These are phyloP conservation scores for Clonostachys byssicola DNA, from an alignment of 2,329 filamentous ascomycete species.

Conservation along the genomic window DNA sequence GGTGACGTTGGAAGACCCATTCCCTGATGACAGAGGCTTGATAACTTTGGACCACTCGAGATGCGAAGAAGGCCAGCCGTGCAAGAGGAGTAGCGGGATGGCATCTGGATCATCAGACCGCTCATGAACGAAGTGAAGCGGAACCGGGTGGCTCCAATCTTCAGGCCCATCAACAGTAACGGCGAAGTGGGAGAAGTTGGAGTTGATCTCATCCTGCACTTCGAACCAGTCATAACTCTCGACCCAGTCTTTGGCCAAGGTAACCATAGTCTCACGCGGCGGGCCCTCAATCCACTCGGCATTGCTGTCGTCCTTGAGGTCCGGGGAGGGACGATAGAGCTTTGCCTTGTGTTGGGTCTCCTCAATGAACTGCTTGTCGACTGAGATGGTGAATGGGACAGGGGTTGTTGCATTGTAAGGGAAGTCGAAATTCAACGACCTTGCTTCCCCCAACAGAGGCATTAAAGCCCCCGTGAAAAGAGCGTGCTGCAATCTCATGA, in stretches of 20 bases:
- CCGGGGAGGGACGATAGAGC: conserved; percentile 1
- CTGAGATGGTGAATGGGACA: conserved; percentile 1
- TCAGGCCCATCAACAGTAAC: conserved; percentile 1
- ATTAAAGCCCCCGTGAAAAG: no score
- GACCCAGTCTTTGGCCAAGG: conserved; percentile 3
- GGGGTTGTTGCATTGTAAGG: neutral
- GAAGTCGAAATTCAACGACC: neutral
- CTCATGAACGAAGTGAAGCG: conserved; percentile 6
- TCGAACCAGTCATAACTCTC: conserved; percentile 3
- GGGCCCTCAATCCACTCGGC: conserved; percentile 3
- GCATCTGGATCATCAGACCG: conserved; percentile 2
- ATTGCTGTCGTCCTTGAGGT: conserved; percentile 1
- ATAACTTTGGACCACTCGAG: conserved; percentile 2
- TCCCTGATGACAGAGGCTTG: neutral
- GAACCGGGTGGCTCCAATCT: neutral
- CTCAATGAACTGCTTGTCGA: conserved; percentile 1
- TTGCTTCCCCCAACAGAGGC: no score
- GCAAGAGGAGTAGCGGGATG: conserved; percentile 5
- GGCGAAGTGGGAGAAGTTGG: conserved; percentile 3
- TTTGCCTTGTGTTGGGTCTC: neutral
- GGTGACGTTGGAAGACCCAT: neutral
- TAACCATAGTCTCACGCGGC: neutral
- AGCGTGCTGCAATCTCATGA: no score
- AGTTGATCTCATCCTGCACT: conserved; percentile 2
- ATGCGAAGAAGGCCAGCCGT: conserved; percentile 6